Conservation (phyloP, 352 stramenopile genomes). For the Phytophthora multivora region DNA sequence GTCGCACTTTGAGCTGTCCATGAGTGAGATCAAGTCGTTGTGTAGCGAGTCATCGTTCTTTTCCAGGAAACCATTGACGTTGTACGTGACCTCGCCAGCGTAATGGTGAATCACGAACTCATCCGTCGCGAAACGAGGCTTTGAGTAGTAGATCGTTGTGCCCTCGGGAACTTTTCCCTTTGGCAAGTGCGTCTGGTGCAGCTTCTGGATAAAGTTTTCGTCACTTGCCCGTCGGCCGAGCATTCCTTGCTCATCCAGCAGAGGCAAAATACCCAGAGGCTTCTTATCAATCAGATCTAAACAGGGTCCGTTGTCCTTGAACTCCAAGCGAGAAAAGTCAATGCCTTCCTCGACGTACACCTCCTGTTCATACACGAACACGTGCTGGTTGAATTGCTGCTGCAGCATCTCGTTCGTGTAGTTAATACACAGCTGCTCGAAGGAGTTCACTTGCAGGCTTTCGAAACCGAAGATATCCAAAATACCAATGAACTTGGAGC, state of each 20-base stretch:
- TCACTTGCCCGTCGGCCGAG: slow-evolving; percentile 90
- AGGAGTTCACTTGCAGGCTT: slow-evolving; percentile 92
- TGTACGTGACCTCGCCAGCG: slow-evolving; percentile 96
- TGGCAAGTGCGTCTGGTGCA: slow-evolving; percentile 88
- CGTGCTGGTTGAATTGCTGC: slow-evolving; percentile 95
- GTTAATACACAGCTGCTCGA: slow-evolving; percentile 97
- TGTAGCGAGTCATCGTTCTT: slow-evolving; percentile 98
- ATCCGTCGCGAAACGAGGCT: slow-evolving; percentile 87
- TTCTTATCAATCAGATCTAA: slow-evolving; percentile 95
- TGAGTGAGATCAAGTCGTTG: slow-evolving; percentile 88
- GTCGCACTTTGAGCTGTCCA: slow-evolving; percentile 84
- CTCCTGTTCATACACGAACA: slow-evolving; percentile 97
- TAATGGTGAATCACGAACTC: slow-evolving; percentile 98
- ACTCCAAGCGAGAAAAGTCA: slow-evolving; percentile 90
- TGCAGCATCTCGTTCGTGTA: slow-evolving; percentile 97
- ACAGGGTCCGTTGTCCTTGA: slow-evolving; percentile 94
- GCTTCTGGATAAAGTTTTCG: slow-evolving; percentile 92
- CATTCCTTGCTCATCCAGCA: slow-evolving; percentile 97
- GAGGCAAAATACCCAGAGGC: slow-evolving; percentile 88
- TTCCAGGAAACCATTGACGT: slow-evolving; percentile 95
- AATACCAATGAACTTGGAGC: slow-evolving; percentile 92
- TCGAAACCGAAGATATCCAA: slow-evolving; percentile 99
- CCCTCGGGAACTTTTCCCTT: slow-evolving; percentile 81
- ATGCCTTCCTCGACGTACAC: slow-evolving; percentile 98
- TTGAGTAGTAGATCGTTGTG: slow-evolving; percentile 84